Evolutionary conservation across 148 eudicot genomes (phyloP).

Genomic region (Cornus florida): DNA sequence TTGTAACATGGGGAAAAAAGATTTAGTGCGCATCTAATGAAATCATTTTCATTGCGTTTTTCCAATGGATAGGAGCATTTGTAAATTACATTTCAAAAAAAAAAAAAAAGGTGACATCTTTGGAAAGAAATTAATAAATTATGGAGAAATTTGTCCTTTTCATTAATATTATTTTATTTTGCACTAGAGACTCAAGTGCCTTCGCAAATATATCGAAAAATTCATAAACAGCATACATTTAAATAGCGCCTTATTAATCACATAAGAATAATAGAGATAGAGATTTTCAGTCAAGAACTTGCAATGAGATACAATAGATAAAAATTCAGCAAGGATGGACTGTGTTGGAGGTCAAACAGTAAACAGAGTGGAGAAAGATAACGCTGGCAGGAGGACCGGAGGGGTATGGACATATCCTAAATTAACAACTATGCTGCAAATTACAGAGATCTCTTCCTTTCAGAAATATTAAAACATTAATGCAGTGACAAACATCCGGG

Average conservation of each 20-base stretch:
- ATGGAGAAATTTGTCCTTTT: neutral
- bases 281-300: neutral
- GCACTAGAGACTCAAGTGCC: neutral
- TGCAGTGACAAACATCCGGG: conserved; percentile 29
- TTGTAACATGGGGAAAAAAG: neutral
- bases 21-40: neutral
- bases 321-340: neutral
- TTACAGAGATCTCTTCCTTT: conserved; percentile 5
- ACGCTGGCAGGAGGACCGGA: neutral
- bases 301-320: neutral
- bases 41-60: neutral
- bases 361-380: neutral
- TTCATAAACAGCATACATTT: neutral
- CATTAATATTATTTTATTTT: neutral
- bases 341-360: neutral
- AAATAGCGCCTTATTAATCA: neutral
- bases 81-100: neutral
- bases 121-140: neutral
- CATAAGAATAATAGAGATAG: neutral
- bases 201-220: neutral
- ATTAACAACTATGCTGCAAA: conserved; percentile 3
- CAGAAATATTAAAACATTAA: conserved; percentile 16
- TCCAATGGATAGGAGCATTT: neutral
- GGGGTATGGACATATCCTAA: neutral
- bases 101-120: too few relatives aligned